These are phyloP conservation scores for Populus nigra DNA, from an alignment of 345 rosid species.

Conservation along the genomic window DNA sequence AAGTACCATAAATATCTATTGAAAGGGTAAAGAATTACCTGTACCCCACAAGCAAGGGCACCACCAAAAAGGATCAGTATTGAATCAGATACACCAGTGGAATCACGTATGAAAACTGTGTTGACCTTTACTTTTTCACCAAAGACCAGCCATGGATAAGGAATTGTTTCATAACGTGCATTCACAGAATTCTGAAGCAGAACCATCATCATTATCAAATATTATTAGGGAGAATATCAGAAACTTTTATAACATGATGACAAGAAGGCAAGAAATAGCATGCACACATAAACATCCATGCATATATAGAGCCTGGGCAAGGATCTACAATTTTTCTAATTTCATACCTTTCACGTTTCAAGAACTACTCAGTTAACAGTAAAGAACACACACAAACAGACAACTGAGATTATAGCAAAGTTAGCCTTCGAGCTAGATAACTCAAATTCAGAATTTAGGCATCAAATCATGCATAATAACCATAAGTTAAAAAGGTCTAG, in stretches of 20 bases:
- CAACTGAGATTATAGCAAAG: background rate
- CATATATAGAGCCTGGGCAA: background rate
- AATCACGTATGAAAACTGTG: slow-evolving; percentile 86
- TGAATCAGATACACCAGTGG: slow-evolving; percentile 97
- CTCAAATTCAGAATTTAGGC: background rate
- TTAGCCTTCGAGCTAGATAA: background rate
- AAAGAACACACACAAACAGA: background rate
- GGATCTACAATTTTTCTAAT: background rate
- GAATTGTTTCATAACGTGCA: slow-evolving; percentile 77
- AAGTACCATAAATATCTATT: background rate
- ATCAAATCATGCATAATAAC: background rate
- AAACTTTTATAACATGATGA: background rate
- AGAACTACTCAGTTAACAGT: background rate
- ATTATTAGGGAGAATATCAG: background rate
- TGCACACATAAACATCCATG: background rate
- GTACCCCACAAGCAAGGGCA: slow-evolving; percentile 56
- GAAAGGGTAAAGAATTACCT: slow-evolving; percentile 42
- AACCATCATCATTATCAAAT: slow-evolving; percentile 10
- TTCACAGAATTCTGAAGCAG: slow-evolving; percentile 88
- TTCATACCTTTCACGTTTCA: background rate
- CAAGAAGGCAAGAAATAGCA: background rate
- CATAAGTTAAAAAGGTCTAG: background rate
- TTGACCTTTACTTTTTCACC: slow-evolving; percentile 95
- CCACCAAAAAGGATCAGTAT: slow-evolving; percentile 88
- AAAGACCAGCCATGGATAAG: slow-evolving; percentile 96